These are phyloP conservation scores for Talaromyces nanjingensis DNA, from an alignment of 495 filamentous ascomycete species.

Conservation along the genomic window DNA sequence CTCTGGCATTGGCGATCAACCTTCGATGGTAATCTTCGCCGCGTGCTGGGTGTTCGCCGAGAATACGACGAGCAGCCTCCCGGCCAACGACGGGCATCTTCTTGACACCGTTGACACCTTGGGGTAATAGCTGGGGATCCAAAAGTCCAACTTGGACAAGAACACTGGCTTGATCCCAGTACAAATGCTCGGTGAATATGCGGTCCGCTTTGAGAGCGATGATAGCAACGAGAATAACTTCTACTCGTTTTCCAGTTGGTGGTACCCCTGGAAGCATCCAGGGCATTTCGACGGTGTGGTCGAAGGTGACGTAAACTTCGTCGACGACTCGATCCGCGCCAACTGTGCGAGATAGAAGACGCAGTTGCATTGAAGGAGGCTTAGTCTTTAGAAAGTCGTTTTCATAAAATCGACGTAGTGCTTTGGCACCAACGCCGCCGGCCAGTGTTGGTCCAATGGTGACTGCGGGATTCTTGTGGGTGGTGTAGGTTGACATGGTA, in stretches of 20 bases:
- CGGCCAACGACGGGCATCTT: slow-evolving; percentile 64
- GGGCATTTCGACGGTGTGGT: slow-evolving; percentile 63
- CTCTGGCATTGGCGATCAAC: slow-evolving; percentile 12
- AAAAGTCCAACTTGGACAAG: slow-evolving; percentile 71
- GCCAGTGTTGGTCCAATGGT: slow-evolving; percentile 55
- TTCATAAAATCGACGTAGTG: slow-evolving; percentile 65
- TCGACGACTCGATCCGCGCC: slow-evolving; percentile 56
- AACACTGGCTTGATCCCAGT: slow-evolving; percentile 83
- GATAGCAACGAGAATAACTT: slow-evolving; percentile 67
- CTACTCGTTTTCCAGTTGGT: slow-evolving; percentile 59
- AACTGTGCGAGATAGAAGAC: slow-evolving; percentile 64
- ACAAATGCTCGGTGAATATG: slow-evolving; percentile 75
- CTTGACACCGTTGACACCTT: slow-evolving; percentile 41
- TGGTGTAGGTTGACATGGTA: slow-evolving; percentile 48
- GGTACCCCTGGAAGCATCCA: slow-evolving; percentile 79
- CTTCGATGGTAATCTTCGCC: slow-evolving; percentile 37
- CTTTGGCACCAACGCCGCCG: slow-evolving; percentile 64
- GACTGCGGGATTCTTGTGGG: slow-evolving; percentile 43
- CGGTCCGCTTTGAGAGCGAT: slow-evolving; percentile 67
- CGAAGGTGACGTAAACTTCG: slow-evolving; percentile 54
- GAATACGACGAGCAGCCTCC: slow-evolving; percentile 59
- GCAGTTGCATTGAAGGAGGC: slow-evolving; percentile 58
- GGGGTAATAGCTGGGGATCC: slow-evolving; percentile 51
- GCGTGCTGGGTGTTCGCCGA: slow-evolving; percentile 47
- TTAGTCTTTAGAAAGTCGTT: slow-evolving; percentile 67